Base-by-base conservation (phyloP, 2,329 filamentous ascomycete genomes). In the Thielaviopsis musarum region DNA sequence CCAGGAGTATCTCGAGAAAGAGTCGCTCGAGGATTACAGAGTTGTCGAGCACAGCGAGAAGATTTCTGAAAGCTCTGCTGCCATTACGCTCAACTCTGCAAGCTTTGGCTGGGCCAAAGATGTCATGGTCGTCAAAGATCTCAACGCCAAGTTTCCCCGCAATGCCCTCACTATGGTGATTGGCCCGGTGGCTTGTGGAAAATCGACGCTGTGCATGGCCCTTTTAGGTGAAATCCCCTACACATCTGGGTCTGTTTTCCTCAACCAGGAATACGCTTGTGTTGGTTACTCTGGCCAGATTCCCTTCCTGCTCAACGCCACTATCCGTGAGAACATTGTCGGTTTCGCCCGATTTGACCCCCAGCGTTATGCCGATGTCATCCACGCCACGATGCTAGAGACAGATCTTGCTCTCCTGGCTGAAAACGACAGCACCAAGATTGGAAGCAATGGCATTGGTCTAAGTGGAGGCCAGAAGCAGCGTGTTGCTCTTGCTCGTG, bases 381-480 rank as follows among this genome's bases (percentile, higher is more conserved):
- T 74, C 0, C 64, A 70, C 0, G 69, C 71, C 0, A 70, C 69
- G 0, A 64, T 69, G 59, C 65, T 75, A 0, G 59, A 62, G 1
- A 53, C 62, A 0, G 72, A 74, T 59, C 60, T 73, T 3, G 58
- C 55, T 0, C 58, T 62, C 0, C 62, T 75, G 0, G 68, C 69
- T 0, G 65, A 68, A 1, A 71, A 72, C 0, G 70, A 74, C 34
- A 55, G 66, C 12, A 73, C 72, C 0, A 66, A 67, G 5, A 64
- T 76, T 54, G 74, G 74, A 5, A 71, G 68, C 52, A 69, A 70
- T 19, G 73, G 73, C 0, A 69, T 75, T 17, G 70, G 69, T 19
- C 62, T 75, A 0, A 73, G 71, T 13, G 74, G 74, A 1, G 74
- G 74, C 0, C 73, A 76, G 62, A 66, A 66, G 52, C 68, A 72